Evolutionary conservation across 2,329 filamentous ascomycete genomes (phyloP).

Genomic region (Trichoderma breve): DNA sequence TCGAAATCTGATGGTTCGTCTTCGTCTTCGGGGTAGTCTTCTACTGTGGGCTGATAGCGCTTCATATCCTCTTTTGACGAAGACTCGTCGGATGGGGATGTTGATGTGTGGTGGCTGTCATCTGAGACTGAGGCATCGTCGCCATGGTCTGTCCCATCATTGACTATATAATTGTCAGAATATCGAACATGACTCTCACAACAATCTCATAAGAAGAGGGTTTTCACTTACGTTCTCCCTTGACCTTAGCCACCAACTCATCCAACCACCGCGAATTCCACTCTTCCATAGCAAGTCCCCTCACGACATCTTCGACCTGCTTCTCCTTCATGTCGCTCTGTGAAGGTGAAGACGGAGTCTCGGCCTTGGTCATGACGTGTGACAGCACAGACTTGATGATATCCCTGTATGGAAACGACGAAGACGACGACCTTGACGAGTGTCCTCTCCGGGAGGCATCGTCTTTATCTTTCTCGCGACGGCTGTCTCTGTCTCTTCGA

Average conservation of each 20-base stretch:
- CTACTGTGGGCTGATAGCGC: conserved; percentile 25
- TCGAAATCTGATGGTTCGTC: conserved; percentile 14
- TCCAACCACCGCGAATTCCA: conserved; percentile 19
- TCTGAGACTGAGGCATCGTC: not conserved
- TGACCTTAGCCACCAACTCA: conserved; percentile 21
- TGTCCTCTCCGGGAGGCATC: not conserved
- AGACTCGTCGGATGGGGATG: not conserved
- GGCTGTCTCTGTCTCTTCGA: not conserved
- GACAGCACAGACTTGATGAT: conserved; percentile 9
- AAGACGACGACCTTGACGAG: not conserved
- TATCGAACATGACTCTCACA: not conserved
- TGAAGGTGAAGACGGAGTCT: not conserved
- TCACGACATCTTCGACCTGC: conserved; percentile 24
- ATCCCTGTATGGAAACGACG: conserved; percentile 1
- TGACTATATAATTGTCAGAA: not conserved
- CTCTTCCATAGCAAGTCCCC: conserved; percentile 20
- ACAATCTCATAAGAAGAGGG: no score
- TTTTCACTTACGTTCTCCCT: conserved; percentile 6
- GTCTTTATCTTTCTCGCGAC: not conserved
- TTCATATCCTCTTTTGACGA: conserved; percentile 14
- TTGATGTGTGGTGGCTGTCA: not conserved
- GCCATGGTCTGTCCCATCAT: not conserved
- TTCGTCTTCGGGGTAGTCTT: conserved; percentile 20
- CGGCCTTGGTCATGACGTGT: conserved; percentile 4
- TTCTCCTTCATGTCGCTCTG: conserved; percentile 10